phyloP scores from a whole-genome alignment of 2,329 filamentous ascomycete species.

The Xylaria sp. region DNA sequence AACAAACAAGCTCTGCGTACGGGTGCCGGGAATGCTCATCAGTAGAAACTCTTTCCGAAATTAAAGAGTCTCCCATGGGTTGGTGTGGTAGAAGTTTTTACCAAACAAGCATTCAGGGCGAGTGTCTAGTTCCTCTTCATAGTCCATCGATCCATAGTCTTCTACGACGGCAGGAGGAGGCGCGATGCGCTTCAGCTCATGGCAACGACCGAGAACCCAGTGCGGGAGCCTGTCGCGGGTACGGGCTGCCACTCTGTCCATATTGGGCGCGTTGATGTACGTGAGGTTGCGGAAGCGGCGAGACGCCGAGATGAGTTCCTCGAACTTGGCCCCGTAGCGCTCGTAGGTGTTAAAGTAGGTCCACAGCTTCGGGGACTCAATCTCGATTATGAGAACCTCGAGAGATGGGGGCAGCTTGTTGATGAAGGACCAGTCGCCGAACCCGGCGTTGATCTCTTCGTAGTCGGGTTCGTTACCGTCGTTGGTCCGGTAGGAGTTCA shows the following conservation, averaged over 20 bases:
- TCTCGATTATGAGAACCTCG: neutral
- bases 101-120: no score
- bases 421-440: conserved; percentile 15
- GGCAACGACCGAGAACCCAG: neutral
- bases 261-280: neutral
- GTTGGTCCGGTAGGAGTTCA: neutral
- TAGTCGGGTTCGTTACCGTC: neutral
- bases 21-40: no score
- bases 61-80: no score
- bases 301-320: conserved; percentile 3
- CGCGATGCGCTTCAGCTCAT: neutral
- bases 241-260: neutral
- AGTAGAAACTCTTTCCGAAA: no score
- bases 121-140: no score
- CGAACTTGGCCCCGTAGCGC: conserved; percentile 20
- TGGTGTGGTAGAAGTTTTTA: no score
- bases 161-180: no score
- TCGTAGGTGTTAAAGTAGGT: conserved; percentile 16
- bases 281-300: neutral
- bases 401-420: conserved; percentile 4
- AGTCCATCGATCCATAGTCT: no score
- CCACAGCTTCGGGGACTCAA: neutral
- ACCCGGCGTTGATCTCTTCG: neutral
- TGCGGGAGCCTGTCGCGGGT: neutral
- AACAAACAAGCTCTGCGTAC: no score